Evolutionary conservation across 768 basidiomycete genomes (phyloP), one percentile per base, ranked within the genome.

Genomic region (Neoboletus brunneissimus): DNA sequence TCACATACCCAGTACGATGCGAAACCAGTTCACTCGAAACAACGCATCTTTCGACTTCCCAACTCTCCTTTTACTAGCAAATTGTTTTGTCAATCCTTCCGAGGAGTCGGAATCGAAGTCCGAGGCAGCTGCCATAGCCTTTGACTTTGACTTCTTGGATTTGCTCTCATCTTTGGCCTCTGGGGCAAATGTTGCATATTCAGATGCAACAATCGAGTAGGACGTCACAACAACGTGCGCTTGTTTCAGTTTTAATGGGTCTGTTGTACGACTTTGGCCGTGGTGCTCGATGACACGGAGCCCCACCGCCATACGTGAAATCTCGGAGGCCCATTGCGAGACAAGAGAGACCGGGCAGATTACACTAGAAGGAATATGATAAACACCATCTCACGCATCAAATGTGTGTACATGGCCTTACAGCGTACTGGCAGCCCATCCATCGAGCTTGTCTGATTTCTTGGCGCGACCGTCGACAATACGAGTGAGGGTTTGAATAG

Each of bases 321-420:
- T 85, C 69, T 99, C 96, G 9, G 82, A 77, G 11, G 87, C 87
- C 96, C 96, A 99, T 71, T 99, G 97, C 13, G 82, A 81, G 52
- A 97, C 85, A 13, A 99, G 83, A 15, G 90, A 83, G 13, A 97
- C 79, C 3, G 96, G 96, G 50, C 89, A 91, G 31, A 98, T 76
- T 37, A 98, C 89, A 18, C 96, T 95, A 60, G 22, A 48, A 35
- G 20, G 20, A 35, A 29, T 15, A 25, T 43, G n/a, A 48, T 49
- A 13, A 53, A 23, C 35, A 37, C 5, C 20, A 45, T 29, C 32
- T 25, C n/a, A 22, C 2, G 13, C 16, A 2, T 41, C 1, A 27
- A 32, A 47, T 40, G 9, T 18, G 13, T 15, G 31, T 29, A 10
- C 11, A 8, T 53, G 53, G 18, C 70, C 87, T 35, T 66, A 91